These are phyloP conservation scores for Tilletia walkeri DNA, from an alignment of 1,284 basidiomycete species.

Conservation along the genomic window DNA sequence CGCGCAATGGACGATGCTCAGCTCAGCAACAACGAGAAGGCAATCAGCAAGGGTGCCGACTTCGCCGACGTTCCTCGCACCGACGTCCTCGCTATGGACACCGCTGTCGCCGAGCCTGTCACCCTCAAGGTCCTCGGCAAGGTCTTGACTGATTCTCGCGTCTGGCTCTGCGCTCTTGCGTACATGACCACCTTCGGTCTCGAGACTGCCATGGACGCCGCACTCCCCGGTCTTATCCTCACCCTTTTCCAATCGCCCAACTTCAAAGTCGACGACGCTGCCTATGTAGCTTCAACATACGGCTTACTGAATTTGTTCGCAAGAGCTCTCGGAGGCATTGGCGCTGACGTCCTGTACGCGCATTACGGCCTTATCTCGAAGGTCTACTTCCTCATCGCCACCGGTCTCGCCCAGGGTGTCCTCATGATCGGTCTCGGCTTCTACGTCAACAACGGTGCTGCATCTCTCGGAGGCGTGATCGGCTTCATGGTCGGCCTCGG, in stretches of 20 bases:
- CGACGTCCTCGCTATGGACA: slow-evolving; percentile 52
- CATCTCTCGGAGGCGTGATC: slow-evolving; percentile 38
- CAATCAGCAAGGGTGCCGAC: slow-evolving; percentile 31
- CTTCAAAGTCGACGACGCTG: slow-evolving; percentile 63
- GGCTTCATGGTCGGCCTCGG: slow-evolving; percentile 46
- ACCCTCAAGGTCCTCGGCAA: slow-evolving; percentile 56
- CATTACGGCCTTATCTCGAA: slow-evolving; percentile 61
- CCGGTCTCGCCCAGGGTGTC: slow-evolving; percentile 61
- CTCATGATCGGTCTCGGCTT: slow-evolving; percentile 60
- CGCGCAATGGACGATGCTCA: slow-evolving; percentile 28
- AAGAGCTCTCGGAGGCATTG: slow-evolving; percentile 62
- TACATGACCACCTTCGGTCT: slow-evolving; percentile 63
- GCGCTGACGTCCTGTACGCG: slow-evolving; percentile 62
- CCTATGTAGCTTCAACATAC: slow-evolving; percentile 58
- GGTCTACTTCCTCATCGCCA: slow-evolving; percentile 61
- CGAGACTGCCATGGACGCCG: slow-evolving; percentile 65
- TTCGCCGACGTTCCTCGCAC: slow-evolving; percentile 46
- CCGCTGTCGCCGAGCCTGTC: slow-evolving; percentile 62
- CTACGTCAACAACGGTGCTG: slow-evolving; percentile 58
- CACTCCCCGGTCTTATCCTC: slow-evolving; percentile 62
- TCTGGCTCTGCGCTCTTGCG: slow-evolving; percentile 65
- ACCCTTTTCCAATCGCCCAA: slow-evolving; percentile 54
- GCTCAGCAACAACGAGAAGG: slow-evolving; percentile 49
- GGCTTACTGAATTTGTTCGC: slow-evolving; percentile 64
- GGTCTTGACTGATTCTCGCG: slow-evolving; percentile 61